phyloP scores from a whole-genome alignment of 169 alveolate species.

The Cystoisospora suis region DNA sequence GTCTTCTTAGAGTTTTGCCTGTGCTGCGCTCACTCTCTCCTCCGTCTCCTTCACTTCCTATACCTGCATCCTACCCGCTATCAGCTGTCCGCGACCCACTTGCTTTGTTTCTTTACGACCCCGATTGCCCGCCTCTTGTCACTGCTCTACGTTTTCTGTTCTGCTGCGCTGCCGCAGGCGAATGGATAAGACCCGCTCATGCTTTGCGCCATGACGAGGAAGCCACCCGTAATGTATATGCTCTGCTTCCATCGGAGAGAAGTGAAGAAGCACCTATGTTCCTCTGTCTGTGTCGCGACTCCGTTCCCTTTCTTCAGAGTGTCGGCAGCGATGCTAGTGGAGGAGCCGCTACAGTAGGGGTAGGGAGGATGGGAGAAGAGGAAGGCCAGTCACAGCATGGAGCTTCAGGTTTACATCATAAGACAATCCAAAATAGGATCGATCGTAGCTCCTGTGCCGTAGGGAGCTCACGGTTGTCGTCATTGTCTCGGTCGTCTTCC shows the following conservation, averaged over 20 bases:
- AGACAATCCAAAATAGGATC: too few species aligned
- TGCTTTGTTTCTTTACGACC: neutral
- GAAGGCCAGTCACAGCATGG: too few species aligned
- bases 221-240: neutral
- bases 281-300: neutral
- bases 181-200: neutral
- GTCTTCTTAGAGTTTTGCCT: neutral
- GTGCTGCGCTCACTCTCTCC: neutral
- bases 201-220: neutral
- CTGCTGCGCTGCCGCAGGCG: neutral
- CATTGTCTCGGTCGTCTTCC: too few species aligned
- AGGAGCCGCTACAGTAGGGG: too few species aligned
- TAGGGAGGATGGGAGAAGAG: too few species aligned
- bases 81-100: slow-evolving; percentile 5
- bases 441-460: too few species aligned
- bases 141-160: neutral
- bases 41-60: neutral
- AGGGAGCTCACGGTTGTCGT: too few species aligned
- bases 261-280: neutral
- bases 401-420: too few species aligned
- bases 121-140: neutral
- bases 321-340: too few species aligned
- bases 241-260: neutral
- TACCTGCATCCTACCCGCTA: neutral
- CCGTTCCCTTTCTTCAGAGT: too few species aligned